Base-by-base conservation (phyloP, 2,329 filamentous ascomycete species). In the Fusarium pseudograminearum region DNA sequence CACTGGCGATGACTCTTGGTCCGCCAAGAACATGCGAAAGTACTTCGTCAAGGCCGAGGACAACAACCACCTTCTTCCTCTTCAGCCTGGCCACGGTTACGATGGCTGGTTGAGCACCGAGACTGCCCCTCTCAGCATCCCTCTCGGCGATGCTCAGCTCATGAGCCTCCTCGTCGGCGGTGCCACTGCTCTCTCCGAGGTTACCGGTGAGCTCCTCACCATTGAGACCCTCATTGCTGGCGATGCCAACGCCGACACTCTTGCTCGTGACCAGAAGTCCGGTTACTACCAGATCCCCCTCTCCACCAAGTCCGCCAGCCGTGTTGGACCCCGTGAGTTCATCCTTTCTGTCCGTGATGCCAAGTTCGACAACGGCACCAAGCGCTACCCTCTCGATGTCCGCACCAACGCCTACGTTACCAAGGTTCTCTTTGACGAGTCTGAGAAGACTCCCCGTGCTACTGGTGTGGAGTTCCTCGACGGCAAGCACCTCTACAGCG, bases 1-100 rank as follows among this genome's bases (percentile, higher is more conserved):
- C 30, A 91, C 89, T 4, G 88, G 88, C 6, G 89, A 91, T 70
- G 70, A 77, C 3, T 86, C 86, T 0, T 91, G 89, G 89, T 78
- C 80, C 0, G 80, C 87, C 0, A 78, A 80, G 7, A 87, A 87
- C 64, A 90, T 91, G 88, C 82, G 87, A 62, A 80, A 83, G 65
- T 89, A 90, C 77, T 87, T 86, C 60, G 76, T 81, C 71, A 84
- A 82, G 71, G 75, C 90, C 14, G 89, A 91, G 78, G 82, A 83
- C 46, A 85, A 85, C 78, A 73, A 81, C 30, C 87, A 90, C 74
- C 56, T 74, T 22, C 58, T 66, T 31, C 57, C 57, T 16, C 59
- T 65, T 1, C 51, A 44, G 33, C 31, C 59, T 10, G 52, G 51
- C 10, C 74, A 76, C 38, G 74, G 74, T 1, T 73, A 62, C 8